Base-by-base conservation (phyloP, 192 early-diverging fungal species). In the Phycomyces blakesleeanus region DNA sequence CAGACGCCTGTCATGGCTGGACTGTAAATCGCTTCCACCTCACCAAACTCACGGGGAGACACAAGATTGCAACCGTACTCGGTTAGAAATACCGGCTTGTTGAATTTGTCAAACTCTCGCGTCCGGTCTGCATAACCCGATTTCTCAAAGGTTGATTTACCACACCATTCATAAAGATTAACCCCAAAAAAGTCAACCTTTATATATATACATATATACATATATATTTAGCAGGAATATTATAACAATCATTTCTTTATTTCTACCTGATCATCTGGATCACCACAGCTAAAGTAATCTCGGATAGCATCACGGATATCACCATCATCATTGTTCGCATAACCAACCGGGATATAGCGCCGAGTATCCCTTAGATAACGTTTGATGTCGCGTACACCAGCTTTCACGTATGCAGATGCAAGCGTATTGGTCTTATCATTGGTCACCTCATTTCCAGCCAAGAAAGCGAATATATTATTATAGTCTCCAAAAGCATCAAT, bases 111-210 rank as follows among this genome's bases (percentile, higher is more conserved):
- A 47, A 83, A 76, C 51, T 86, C 83, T 26, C 76, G 74, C 11
- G 83, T 80, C n/a, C 87, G 78, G 22, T 81, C 65, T 6, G 66
- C 70, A 59, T 85, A 91, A 12, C 89, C 89, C 7, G 87, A 89
- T 10, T 79, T 68, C 50, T 74, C 38, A 59, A 81, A 91, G 4
- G 72, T 83, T 8, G 78, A 58, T 21, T 61, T 67, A 20, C 87
- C 87, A 63, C 89, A 91, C 89, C 89, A 91, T 71, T 81, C 78
- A 72, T 91, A 91, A n/a, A 87, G 56, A 68, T 91, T 91, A 59
- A 88, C 68, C 15, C 86, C 89, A 60, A 77, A 87, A 65, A 89
- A 91, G 47, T 91, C 87, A 14, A 78, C 85, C 25, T 77, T 80
- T 18, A 18, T n/a, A n/a, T n/a, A n/a, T n/a, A n/a, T n/a, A n/a